These are phyloP conservation scores for Mrakia blollopis DNA, from an alignment of 768 basidiomycete species.

Conservation along the genomic window DNA sequence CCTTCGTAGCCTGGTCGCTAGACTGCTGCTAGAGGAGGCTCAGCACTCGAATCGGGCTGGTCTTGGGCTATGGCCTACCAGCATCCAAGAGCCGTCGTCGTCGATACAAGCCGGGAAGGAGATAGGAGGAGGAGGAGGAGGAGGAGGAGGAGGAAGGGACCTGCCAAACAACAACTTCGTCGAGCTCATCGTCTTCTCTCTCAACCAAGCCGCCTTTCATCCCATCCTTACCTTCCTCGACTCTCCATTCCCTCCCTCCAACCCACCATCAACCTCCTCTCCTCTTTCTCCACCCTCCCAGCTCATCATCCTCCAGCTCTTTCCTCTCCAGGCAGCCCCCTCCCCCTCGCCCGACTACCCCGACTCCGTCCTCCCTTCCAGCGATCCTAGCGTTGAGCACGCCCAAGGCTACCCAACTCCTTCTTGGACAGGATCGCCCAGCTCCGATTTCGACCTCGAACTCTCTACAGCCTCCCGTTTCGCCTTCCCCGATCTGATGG, in stretches of 20 bases:
- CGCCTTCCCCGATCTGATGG: too few species aligned
- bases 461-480: too few species aligned
- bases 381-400: background rate
- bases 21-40: background rate
- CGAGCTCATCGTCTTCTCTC: too few species aligned
- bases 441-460: too few species aligned
- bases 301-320: conserved; percentile 4
- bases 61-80: background rate
- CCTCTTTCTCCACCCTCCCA: background rate
- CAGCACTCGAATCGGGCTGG: background rate
- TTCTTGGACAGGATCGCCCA: background rate
- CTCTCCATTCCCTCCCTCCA: background rate
- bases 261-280: too few species aligned
- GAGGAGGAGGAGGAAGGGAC: too few species aligned
- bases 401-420: background rate
- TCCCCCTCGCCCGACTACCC: background rate
- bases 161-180: too few species aligned
- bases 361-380: background rate
- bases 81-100: too few species aligned
- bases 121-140: too few species aligned
- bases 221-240: background rate
- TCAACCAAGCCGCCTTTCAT: too few species aligned
- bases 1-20: too few species aligned
- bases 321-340: background rate
- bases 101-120: too few species aligned